These are phyloP conservation scores for Botrytis deweyae DNA, from an alignment of 2,329 filamentous ascomycete species.

Conservation along the genomic window DNA sequence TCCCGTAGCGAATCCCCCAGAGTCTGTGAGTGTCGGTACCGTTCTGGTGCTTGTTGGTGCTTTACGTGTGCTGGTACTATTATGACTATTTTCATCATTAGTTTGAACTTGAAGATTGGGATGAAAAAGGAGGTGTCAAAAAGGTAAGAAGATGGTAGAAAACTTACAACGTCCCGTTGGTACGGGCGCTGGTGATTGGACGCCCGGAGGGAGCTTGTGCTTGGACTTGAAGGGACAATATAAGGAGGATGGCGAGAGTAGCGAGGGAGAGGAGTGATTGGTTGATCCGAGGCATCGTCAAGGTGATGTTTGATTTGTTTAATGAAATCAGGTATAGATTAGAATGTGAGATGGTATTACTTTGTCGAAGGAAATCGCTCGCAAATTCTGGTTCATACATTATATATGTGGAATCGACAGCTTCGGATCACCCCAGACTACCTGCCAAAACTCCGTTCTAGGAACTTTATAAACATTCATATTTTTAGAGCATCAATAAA, in stretches of 20 bases:
- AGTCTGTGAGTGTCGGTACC: background rate
- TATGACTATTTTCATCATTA: background rate
- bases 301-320: background rate
- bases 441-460: background rate
- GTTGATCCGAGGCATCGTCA: background rate
- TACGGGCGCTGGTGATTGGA: background rate
- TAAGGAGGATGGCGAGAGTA: conserved; percentile 3
- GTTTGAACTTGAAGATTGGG: background rate
- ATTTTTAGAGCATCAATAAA: background rate
- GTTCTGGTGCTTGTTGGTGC: background rate
- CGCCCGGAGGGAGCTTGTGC: background rate
- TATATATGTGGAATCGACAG: background rate
- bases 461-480: background rate
- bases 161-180: conserved; percentile 17
- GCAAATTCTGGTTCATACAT: background rate
- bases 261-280: background rate
- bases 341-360: background rate
- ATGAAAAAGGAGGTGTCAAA: too few relatives aligned
- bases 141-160: background rate
- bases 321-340: background rate
- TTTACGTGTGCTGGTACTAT: conserved; percentile 5
- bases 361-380: background rate
- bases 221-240: conserved; percentile 2
- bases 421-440: background rate
- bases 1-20: conserved; percentile 6